Percentiles rank a stretch among this genome's conserved stretches.
These are phyloP conservation scores for Leccinum griseonigrum DNA, from an alignment of 1,284 basidiomycete genomes.

Conservation along the genomic window DNA sequence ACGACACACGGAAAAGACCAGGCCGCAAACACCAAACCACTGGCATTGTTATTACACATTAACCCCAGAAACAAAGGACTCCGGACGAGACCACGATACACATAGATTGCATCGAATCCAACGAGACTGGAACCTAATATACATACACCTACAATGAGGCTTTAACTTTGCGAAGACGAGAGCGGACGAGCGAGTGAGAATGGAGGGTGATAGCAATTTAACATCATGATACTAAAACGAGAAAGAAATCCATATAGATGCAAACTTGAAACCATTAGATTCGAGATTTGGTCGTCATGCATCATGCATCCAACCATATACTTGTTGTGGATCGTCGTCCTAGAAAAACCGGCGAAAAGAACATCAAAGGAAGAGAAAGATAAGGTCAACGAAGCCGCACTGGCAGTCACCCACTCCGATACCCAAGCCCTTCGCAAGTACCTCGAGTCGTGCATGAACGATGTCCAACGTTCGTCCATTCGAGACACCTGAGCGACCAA, in stretches of 20 bases:
- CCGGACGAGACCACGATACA: background rate
- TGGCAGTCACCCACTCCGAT: conserved; percentile 22
- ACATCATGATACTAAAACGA: background rate
- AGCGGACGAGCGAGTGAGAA: background rate
- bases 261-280: background rate
- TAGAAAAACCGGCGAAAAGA: background rate
- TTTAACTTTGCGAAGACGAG: background rate
- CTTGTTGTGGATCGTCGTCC: background rate
- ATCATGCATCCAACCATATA: background rate
- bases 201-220: background rate
- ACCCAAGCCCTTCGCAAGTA: conserved; percentile 35
- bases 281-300: background rate
- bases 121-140: background rate
- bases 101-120: background rate
- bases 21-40: background rate
- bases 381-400: background rate
- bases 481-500: conserved; percentile 52
- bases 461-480: conserved; percentile 56
- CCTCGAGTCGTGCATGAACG: conserved; percentile 57
- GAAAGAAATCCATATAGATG: background rate
- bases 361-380: background rate
- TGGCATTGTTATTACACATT: background rate
- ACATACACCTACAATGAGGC: background rate
- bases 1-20: background rate
- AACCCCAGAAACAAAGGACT: background rate